phyloP scores from a whole-genome alignment of 2,329 filamentous ascomycete species.

The Fusarium poae region DNA sequence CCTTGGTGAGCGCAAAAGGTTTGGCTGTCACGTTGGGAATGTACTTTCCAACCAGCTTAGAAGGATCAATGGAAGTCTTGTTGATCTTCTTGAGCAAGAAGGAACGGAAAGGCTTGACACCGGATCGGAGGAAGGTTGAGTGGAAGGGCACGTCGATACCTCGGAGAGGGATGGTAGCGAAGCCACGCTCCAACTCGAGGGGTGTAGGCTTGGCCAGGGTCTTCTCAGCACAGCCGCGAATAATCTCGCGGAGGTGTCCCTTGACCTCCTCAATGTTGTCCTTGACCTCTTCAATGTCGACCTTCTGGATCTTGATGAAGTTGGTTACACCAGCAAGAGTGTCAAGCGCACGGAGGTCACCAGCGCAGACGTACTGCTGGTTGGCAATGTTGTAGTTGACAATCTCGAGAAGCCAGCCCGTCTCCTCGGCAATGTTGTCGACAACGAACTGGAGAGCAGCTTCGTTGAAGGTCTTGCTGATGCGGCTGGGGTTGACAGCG shows the following conservation, averaged over 20 bases:
- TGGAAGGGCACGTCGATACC: slow-evolving; percentile 99
- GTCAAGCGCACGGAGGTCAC: slow-evolving; percentile 78
- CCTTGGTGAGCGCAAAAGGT: slow-evolving; percentile 95
- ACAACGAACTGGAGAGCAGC: slow-evolving; percentile 97
- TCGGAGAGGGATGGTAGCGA: slow-evolving; percentile 95
- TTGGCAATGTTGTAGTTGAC: slow-evolving; percentile 93
- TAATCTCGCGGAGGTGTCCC: slow-evolving; percentile 89
- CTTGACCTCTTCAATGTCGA: slow-evolving; percentile 95
- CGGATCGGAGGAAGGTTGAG: slow-evolving; percentile 96
- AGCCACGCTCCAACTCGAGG: slow-evolving; percentile 91
- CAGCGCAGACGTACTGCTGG: slow-evolving; percentile 80
- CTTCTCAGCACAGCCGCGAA: slow-evolving; percentile 86
- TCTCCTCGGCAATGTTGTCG: slow-evolving; percentile 92
- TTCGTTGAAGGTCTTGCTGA: slow-evolving; percentile 99
- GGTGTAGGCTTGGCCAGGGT: slow-evolving; percentile 91
- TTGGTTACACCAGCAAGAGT: slow-evolving; percentile 86
- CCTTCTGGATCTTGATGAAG: slow-evolving; percentile 95
- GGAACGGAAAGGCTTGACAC: slow-evolving; percentile 98
- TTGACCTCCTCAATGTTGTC: slow-evolving; percentile 92
- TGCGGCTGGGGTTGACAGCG: slow-evolving; percentile 97
- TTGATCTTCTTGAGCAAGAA: slow-evolving; percentile 99
- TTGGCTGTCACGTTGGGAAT: slow-evolving; percentile 98
- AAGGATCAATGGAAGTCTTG: slow-evolving; percentile 97
- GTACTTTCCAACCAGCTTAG: slow-evolving; percentile 97
- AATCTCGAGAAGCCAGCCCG: slow-evolving; percentile 96